Percentiles rank a stretch among this genome's conserved stretches.
phyloP scores from a whole-genome alignment of 306 rosid genomes.

The Vigna unguiculata region DNA sequence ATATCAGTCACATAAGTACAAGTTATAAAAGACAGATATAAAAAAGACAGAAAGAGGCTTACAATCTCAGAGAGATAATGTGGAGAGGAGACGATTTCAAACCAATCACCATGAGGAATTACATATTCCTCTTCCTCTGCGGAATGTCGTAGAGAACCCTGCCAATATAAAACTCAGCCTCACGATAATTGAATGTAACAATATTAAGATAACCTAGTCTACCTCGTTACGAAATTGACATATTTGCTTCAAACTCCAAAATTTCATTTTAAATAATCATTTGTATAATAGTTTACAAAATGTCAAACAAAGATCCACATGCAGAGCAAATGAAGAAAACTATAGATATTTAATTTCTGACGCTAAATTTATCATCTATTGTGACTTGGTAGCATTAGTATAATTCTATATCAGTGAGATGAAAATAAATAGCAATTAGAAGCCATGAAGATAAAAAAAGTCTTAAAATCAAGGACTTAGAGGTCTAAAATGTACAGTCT shows the following conservation, averaged over 20 bases:
- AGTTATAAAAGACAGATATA: slow-evolving; percentile 7
- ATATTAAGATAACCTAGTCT: slow-evolving; percentile 21
- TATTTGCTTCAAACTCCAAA: slow-evolving; percentile 11
- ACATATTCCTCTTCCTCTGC: slow-evolving; percentile 66
- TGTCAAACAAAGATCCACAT: slow-evolving; percentile 1
- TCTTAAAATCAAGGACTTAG: slow-evolving; percentile 26
- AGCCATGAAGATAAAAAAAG: slow-evolving; percentile 26
- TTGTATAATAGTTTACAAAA: slow-evolving; percentile 14
- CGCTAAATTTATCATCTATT: background rate
- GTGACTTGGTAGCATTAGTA: slow-evolving; percentile 20
- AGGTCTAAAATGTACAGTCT: too few relatives aligned
- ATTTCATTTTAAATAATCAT: slow-evolving; percentile 5
- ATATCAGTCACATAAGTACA: slow-evolving; percentile 2
- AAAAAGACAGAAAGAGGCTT: slow-evolving; percentile 47
- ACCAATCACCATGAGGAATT: slow-evolving; percentile 92
- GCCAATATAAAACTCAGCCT: slow-evolving; percentile 45
- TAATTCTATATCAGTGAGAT: background rate
- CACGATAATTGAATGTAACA: slow-evolving; percentile 10
- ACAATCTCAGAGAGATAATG: slow-evolving; percentile 95
- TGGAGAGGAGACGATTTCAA: slow-evolving; percentile 79
- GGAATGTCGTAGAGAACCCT: slow-evolving; percentile 81
- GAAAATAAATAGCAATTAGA: slow-evolving; percentile 23
- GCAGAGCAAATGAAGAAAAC: slow-evolving; percentile 2
- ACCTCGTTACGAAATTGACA: slow-evolving; percentile 2
- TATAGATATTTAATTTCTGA: background rate